Conservation (phyloP, 768 basidiomycete species). For the Suillus clintonianus region DNA sequence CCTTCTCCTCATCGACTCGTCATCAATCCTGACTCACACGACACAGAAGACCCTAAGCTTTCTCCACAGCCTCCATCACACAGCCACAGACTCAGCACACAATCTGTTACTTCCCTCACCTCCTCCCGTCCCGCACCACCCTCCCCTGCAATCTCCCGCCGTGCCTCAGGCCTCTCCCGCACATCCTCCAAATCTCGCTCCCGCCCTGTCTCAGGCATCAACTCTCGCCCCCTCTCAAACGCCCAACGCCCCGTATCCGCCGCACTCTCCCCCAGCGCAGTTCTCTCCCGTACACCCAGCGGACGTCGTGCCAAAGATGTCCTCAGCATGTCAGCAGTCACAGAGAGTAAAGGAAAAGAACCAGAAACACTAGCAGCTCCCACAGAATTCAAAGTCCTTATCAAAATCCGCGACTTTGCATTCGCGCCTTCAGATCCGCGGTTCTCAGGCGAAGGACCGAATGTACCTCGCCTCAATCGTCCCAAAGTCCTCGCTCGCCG, state of each 20-base stretch:
- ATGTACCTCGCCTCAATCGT: slow-evolving; percentile 42
- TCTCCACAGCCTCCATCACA: slow-evolving; percentile 1
- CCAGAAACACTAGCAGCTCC: neutral
- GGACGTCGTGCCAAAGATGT: slow-evolving; percentile 18
- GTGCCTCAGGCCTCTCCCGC: slow-evolving; percentile 35
- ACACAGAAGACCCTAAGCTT: neutral
- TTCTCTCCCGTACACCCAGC: slow-evolving; percentile 17
- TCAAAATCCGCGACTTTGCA: slow-evolving; percentile 55
- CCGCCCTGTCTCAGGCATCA: slow-evolving; percentile 22
- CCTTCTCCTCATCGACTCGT: slow-evolving; percentile 36
- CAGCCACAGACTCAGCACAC: slow-evolving; percentile 22
- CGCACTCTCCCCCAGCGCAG: neutral
- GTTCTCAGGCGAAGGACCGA: slow-evolving; percentile 43
- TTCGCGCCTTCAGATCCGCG: slow-evolving; percentile 44
- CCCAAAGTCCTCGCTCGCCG: slow-evolving; percentile 30
- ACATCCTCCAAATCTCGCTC: slow-evolving; percentile 21
- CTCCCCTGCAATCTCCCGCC: slow-evolving; percentile 54
- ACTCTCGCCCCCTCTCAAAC: slow-evolving; percentile 21
- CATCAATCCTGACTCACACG: slow-evolving; percentile 3
- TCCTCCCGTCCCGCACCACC: slow-evolving; percentile 62
- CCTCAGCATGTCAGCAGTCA: slow-evolving; percentile 15
- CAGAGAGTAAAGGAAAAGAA: slow-evolving; percentile 9
- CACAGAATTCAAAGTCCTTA: slow-evolving; percentile 12
- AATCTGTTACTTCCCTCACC: slow-evolving; percentile 35
- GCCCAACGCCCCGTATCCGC: slow-evolving; percentile 15